Evolutionary conservation across 345 rosid genomes (phyloP), one percentile per base, ranked within the genome.

Genomic region (Kernera saxatilis): DNA sequence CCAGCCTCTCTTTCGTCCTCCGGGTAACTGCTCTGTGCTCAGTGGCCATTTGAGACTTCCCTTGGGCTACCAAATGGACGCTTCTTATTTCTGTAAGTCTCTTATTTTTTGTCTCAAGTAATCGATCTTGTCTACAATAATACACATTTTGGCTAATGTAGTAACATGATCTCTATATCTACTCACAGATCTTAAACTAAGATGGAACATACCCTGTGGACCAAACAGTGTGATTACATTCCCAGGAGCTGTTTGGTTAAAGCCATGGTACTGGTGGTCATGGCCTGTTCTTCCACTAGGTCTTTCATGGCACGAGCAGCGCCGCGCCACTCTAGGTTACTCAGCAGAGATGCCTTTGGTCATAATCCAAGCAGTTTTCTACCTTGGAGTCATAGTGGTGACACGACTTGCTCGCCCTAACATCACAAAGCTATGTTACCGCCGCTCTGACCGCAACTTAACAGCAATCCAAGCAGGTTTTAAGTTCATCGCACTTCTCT

Each of bases 201-300:
- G 86, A 17, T 94, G 99, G 99, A 91, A 79, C 41, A 85, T 94
- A 69, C 97, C 99, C 1, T 94, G 99, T 26, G 96, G 97, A 52
- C 95, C 95, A 18, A 94, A 89, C 75, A 94, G 95, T 44, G 96
- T 91, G 61, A 88, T 94, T 49, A 94, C 99, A 35, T 94, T 84
- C 81, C 99, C 99, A 3, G 85, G 99, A 78, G 99, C 97, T 5
- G 76, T 86, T 45, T 94, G 96, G 95, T 72, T 94, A 86, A 94
- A 94, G 79, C 99, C 99, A 63, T 94, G 99, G 97, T 94, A 94
- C 66, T 94, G 99, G 99, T 94, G 99, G 99, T 84, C 99, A 21
- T 94, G 95, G 93, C 97, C 99, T 49, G 97, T 91, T 63, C 87
- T 91, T 44, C 99, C 97, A 7, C 55, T 94, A 30, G 97, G 99